Evolutionary conservation across 1,284 basidiomycete genomes (phyloP), one percentile per base, ranked within the genome.

Genomic region (Trichosporon faecale): DNA sequence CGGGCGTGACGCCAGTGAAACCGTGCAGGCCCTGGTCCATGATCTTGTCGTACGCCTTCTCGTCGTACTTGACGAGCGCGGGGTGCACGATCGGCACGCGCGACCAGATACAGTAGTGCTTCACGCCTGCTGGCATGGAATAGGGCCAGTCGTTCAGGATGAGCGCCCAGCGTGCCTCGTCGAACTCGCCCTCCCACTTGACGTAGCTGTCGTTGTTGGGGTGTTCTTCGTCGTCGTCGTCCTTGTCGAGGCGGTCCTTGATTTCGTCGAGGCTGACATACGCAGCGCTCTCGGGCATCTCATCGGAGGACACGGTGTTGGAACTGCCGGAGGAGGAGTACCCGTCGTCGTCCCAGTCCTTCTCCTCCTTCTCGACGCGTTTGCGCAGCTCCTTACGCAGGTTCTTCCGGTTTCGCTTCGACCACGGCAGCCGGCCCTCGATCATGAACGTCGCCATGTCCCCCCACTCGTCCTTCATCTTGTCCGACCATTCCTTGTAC

Each of bases 141-240:
- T 84, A 84, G 35, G 82, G 82, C 82, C 82, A 84, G 73, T 84
- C 82, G 66, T 84, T 84, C 5, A 76, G 74, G 27, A 84, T 68
- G 1, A 83, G 77, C 4, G 79, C 80, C 64, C 78, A 82, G 49
- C 77, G 76, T 0, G 74, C 73, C 14, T 35, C 29, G 68, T 82
- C 80, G 11, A 82, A 70, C 12, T 74, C 73, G n/a, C 66, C 65
- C 14, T 73, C 76, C 63, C 72, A 82, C 9, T 68, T 66, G 31
- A 81, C 71, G 68, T 77, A 81, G 2, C 76, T 76, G 9, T 72
- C 70, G 52, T 65, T 25, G 23, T 66, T 60, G 3, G 64, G 66
- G 33, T 66, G 55, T 12, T 71, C 57, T n/a, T 71, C 67, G 49
- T 71, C 71, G 16, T 76, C 75, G 21, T 75, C 73, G 9, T 70